phyloP scores from a whole-genome alignment of 352 stramenopile species.

The Pythium aristosporum region DNA sequence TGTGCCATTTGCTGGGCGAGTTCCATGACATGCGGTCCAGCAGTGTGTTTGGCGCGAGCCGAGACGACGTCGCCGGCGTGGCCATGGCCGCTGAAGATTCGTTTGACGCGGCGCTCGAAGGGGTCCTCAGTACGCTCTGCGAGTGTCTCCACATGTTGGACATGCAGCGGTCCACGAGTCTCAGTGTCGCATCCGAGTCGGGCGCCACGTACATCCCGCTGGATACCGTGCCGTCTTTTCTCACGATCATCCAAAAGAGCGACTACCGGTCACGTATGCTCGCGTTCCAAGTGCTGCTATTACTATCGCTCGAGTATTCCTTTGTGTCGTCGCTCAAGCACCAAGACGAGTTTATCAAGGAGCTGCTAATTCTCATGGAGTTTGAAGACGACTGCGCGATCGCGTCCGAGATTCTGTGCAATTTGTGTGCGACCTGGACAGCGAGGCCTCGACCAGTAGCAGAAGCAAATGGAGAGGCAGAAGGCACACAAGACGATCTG shows the following conservation, averaged over 20 bases:
- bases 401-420: slow-evolving; percentile 72
- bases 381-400: slow-evolving; percentile 68
- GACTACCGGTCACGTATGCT: slow-evolving; percentile 70
- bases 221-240: slow-evolving; percentile 55
- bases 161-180: slow-evolving; percentile 19
- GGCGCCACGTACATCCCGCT: slow-evolving; percentile 57
- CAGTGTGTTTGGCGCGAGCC: slow-evolving; percentile 18
- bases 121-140: slow-evolving; percentile 72
- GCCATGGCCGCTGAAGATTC: slow-evolving; percentile 45
- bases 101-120: slow-evolving; percentile 65
- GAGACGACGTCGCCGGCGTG: slow-evolving; percentile 5
- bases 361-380: slow-evolving; percentile 73
- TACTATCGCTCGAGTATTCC: slow-evolving; percentile 57
- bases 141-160: slow-evolving; percentile 71
- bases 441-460: slow-evolving; percentile 16
- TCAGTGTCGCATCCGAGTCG: slow-evolving; percentile 23
- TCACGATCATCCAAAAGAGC: slow-evolving; percentile 56
- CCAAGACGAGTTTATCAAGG: slow-evolving; percentile 61
- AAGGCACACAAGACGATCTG: slow-evolving; percentile 29
- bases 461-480: not conserved
- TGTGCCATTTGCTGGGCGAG: slow-evolving; percentile 55
- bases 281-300: slow-evolving; percentile 66
- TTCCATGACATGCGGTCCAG: slow-evolving; percentile 52
- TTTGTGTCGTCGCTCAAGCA: slow-evolving; percentile 52
- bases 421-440: slow-evolving; percentile 52